These are phyloP conservation scores for Sisymbrium irio DNA, from an alignment of 345 rosid genomes.

Conservation along the genomic window DNA sequence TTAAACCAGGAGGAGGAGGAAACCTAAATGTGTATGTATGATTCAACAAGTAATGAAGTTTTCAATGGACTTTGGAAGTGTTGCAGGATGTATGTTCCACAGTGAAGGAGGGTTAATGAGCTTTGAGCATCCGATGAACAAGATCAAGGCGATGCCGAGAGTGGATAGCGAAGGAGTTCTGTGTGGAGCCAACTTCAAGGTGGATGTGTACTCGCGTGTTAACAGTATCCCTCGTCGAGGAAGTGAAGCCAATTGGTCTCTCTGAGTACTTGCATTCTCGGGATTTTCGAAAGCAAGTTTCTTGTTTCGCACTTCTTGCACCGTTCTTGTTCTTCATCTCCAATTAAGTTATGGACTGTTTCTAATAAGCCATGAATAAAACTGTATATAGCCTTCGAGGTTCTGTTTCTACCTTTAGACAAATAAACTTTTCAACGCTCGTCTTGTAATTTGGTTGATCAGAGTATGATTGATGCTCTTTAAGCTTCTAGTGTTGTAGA, in stretches of 20 bases:
- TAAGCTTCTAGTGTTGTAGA: background rate
- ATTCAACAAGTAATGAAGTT: background rate
- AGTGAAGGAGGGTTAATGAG: slow-evolving; percentile 89
- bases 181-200: slow-evolving; percentile 92
- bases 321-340: background rate
- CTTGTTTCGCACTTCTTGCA: background rate
- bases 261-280: slow-evolving; percentile 20
- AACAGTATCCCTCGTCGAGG: slow-evolving; percentile 85
- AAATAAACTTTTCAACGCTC: background rate
- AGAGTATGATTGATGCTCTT: background rate
- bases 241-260: slow-evolving; percentile 86
- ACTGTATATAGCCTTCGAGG: slow-evolving; percentile 3
- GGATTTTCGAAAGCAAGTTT: background rate
- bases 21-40: background rate
- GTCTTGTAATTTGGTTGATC: background rate
- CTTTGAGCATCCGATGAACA: slow-evolving; percentile 86
- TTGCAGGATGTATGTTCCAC: slow-evolving; percentile 82
- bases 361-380: slow-evolving; percentile 16
- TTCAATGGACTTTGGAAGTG: background rate
- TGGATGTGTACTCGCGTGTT: slow-evolving; percentile 62
- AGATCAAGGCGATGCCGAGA: slow-evolving; percentile 90
- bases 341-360: background rate
- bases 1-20: background rate
- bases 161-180: slow-evolving; percentile 85
- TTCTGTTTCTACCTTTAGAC: background rate